Base-by-base conservation (phyloP, 768 basidiomycete genomes). In the Strobilomyces confusus region DNA sequence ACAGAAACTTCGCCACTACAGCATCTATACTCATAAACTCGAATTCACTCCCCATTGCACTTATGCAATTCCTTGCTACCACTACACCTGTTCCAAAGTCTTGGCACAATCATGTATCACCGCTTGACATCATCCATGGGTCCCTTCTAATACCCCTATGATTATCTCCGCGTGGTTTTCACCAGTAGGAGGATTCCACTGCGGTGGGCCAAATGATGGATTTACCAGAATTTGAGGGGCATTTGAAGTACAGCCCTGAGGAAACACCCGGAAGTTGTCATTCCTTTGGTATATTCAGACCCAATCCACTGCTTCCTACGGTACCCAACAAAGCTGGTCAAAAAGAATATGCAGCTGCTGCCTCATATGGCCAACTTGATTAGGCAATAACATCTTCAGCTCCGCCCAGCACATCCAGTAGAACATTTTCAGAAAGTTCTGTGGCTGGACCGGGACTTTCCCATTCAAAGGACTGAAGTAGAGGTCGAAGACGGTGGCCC, bases 1-100 rank as follows among this genome's bases (percentile, higher is more conserved):
- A 12, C 60, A 90, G 89, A 65, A 84, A 79, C 48, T 92, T 91
- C 58, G 86, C 86, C 9, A 84, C 86, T 68, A 89, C 89, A 0
- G 85, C 89, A 0, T 77, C 88, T 25, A 92, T 88, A 83, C 91
- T 91, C 75, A 89, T 93, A 87, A 95, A 94, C 69, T 92, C 89
- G 3, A 98, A 98, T 67, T 92, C 92, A 0, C 81, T 99, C 6
- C 95, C 95, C 0, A 92, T 98, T 54, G 95, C 95, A 0, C 77
- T 99, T 29, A 91, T 98, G 84, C 88, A 97, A 68, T 86, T 83
- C 56, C 83, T 98, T n/a, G 90, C 91, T 9, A 72, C 87, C 51
- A 87, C 89, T 13, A 91, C 95, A 0, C 85, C 86, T 0, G 83
- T 83, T 5, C 77, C 95, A 30, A 88, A 87, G 78, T 9, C 57